Evolutionary conservation across 192 early-diverging fungal species (phyloP), one percentile per base, ranked within the genome.

Genomic region (Ambispora gerdemannii): DNA sequence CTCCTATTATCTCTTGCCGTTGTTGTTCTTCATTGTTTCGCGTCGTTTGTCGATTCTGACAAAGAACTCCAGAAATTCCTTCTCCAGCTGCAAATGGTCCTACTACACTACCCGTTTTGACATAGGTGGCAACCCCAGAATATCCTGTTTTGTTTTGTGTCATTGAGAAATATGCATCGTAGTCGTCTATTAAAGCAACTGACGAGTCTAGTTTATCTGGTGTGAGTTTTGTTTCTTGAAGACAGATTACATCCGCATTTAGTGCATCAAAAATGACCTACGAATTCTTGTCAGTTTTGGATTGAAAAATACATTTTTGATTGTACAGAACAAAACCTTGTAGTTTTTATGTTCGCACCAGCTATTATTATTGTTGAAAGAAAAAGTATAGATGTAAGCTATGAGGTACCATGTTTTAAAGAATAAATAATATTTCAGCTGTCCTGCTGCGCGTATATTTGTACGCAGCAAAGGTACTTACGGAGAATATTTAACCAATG

Each of bases 211-310:
- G 72, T 59, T 84, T 83, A 10, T 78, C 72, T 1, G 84, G 76
- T 3, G 83, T 78, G 49, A 84, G 79, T 74, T 92, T 94, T 64
- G 86, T 84, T 79, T 94, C 93, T 71, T 94, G 93, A 17, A 93
- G 77, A 68, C 93, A 91, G 50, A 85, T 79, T 38, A 88, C 83
- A 66, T 89, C 87, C 15, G 82, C 72, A 24, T 74, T 70, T 2
- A 88, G 76, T 25, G 76, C 60, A 49, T 83, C 79, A 3, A 86
- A 67, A 31, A 87, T 72, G 19, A 63, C 74, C 80, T 78, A 59
- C 2, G 11, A 7, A 71, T n/a, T 7, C 17, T 3, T 30, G 6
- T 43, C 17, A 35, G 20, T 11, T 19, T 59, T 6, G 38, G 38
- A 70, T 38, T 15, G 58, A 22, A 35, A 19, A 22, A 35, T 28